Evolutionary conservation across 192 early-diverging fungal genomes (phyloP).

Genomic region (Coemansia sp.): DNA sequence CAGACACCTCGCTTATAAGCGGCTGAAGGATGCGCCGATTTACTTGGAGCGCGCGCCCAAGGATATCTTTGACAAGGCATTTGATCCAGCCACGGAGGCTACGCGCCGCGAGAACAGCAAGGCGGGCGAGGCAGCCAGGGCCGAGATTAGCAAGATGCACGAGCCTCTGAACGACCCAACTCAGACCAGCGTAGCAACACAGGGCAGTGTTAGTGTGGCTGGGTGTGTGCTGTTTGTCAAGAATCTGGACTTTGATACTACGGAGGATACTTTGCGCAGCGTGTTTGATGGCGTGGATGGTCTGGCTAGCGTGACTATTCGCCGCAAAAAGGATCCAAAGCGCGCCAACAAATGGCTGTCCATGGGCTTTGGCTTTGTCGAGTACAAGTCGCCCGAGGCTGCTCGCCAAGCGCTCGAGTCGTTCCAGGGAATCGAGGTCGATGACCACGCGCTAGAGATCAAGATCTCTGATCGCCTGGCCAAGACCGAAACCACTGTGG

Average conservation of each 20-base stretch:
- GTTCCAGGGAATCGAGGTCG: conserved; percentile 83
- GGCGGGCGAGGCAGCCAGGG: conserved; percentile 40
- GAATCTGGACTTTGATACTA: conserved; percentile 93
- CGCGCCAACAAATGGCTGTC: conserved; percentile 72
- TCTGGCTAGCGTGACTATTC: conserved; percentile 78
- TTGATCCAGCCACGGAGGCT: conserved; percentile 42
- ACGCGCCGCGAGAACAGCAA: conserved; percentile 43
- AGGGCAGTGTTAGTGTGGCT: conserved; percentile 42
- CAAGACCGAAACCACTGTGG: conserved; percentile 30
- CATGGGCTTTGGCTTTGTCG: conserved; percentile 98
- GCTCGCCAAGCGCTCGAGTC: conserved; percentile 84
- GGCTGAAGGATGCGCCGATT: conserved; percentile 88
- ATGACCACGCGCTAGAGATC: conserved; percentile 86
- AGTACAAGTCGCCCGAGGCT: conserved; percentile 81
- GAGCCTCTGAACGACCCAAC: conserved; percentile 58
- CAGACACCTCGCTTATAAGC: conserved; percentile 83
- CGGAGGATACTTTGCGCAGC: conserved; percentile 71
- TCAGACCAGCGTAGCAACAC: conserved; percentile 32
- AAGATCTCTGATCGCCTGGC: conserved; percentile 83
- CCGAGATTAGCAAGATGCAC: conserved; percentile 33
- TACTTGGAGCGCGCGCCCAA: conserved; percentile 94
- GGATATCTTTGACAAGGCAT: conserved; percentile 72
- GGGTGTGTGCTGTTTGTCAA: conserved; percentile 93
- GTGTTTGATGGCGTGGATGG: conserved; percentile 79
- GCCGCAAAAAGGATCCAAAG: conserved; percentile 87